Evolutionary conservation across 164 flowering plant genomes (phyloP).

Genomic region (Annona squamosa): DNA sequence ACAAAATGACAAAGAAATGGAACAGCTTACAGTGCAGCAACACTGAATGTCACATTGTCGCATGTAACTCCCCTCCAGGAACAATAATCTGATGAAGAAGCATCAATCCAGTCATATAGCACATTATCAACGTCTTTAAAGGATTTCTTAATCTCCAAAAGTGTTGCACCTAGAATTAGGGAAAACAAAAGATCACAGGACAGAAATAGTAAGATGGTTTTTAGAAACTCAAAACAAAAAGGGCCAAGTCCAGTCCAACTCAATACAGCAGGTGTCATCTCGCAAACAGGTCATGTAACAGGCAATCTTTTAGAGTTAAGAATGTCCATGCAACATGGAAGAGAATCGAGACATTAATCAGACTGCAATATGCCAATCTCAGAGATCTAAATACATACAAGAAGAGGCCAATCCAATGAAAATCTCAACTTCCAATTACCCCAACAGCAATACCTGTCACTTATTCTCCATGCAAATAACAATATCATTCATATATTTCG

Average conservation of each 20-base stretch:
- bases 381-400: no score
- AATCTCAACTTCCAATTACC: no score
- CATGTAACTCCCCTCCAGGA: slow-evolving; percentile 91
- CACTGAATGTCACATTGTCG: slow-evolving; percentile 81
- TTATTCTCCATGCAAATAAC: no score
- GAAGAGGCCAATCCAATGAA: no score
- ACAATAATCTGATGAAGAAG: slow-evolving; percentile 78
- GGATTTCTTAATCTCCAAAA: slow-evolving; percentile 85
- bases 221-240: not conserved
- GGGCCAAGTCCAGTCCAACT: not conserved
- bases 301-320: no score
- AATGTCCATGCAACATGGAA: no score
- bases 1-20: not conserved
- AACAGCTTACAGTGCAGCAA: slow-evolving; percentile 65
- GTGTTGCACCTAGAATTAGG: slow-evolving; percentile 39
- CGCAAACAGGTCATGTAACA: not conserved
- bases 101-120: slow-evolving; percentile 80
- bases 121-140: slow-evolving; percentile 81
- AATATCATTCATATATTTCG: no score
- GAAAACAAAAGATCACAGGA: not conserved
- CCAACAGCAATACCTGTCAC: no score
- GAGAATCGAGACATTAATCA: no score
- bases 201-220: not conserved
- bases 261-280: not conserved
- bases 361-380: no score